Evolutionary conservation across 352 stramenopile species (phyloP).

Genomic region (Poterioochromonas sp.): DNA sequence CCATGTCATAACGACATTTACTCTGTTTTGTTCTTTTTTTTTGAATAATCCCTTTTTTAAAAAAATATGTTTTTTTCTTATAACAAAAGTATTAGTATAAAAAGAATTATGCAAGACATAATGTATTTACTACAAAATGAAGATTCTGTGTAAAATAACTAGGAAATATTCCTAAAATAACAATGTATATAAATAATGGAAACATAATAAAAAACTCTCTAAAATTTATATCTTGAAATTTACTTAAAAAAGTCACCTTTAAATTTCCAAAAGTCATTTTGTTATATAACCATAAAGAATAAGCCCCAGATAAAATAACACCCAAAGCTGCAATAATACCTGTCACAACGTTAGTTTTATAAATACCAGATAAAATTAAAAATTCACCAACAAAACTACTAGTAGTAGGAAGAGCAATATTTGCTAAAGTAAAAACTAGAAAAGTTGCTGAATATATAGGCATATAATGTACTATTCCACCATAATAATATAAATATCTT

Average conservation of each 20-base stretch:
- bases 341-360: slow-evolving; percentile 41
- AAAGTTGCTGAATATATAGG: slow-evolving; percentile 45
- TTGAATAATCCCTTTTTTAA: slow-evolving; percentile 45
- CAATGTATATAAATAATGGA: slow-evolving; percentile 25
- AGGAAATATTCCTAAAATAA: slow-evolving; percentile 30
- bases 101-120: slow-evolving; percentile 35
- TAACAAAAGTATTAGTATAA: slow-evolving; percentile 46
- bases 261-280: slow-evolving; percentile 42
- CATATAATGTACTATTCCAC: slow-evolving; percentile 42
- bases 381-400: slow-evolving; percentile 47
- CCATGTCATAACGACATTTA: slow-evolving; percentile 46
- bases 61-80: slow-evolving; percentile 48
- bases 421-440: slow-evolving; percentile 46
- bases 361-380: slow-evolving; percentile 46
- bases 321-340: slow-evolving; percentile 41
- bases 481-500: slow-evolving; percentile 45
- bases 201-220: slow-evolving; percentile 40
- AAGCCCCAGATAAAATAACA: slow-evolving; percentile 46
- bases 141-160: slow-evolving; percentile 16
- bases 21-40: slow-evolving; percentile 47
- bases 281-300: slow-evolving; percentile 50
- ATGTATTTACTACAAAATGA: slow-evolving; percentile 35
- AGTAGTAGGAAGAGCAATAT: slow-evolving; percentile 43
- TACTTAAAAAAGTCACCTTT: slow-evolving; percentile 39
- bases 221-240: slow-evolving; percentile 44